phyloP scores from a whole-genome alignment of 2,329 filamentous ascomycete genomes.

The Botrytis byssoidea region DNA sequence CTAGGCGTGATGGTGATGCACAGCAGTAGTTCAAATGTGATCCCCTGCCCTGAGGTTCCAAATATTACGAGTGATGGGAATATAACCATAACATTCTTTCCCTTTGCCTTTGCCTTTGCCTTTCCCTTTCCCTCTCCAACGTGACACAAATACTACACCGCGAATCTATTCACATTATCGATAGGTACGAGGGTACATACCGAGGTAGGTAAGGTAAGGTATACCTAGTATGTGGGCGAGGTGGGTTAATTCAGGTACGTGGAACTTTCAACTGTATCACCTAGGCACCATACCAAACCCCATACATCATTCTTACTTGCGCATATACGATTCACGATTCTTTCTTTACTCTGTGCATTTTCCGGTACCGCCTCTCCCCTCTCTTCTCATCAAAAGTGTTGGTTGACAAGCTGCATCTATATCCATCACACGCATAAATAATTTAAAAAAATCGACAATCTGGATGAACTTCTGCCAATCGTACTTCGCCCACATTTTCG shows the following conservation, averaged over 20 bases:
- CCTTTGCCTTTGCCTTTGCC: too few relatives aligned
- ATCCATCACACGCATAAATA: constrained; percentile 4
- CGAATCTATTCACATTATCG: neutral
- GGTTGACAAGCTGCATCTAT: neutral
- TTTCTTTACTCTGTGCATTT: neutral
- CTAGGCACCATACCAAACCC: neutral
- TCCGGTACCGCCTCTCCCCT: neutral
- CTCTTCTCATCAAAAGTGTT: neutral
- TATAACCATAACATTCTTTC: neutral
- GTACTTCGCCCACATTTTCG: constrained; percentile 15
- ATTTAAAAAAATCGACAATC: neutral
- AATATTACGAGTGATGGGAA: neutral
- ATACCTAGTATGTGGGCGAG: neutral
- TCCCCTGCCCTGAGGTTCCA: neutral
- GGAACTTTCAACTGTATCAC: neutral
- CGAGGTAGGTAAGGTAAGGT: neutral
- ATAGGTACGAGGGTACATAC: neutral
- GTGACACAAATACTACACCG: neutral
- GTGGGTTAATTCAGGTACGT: neutral
- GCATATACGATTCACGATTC: constrained; percentile 4
- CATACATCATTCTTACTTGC: neutral
- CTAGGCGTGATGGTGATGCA: constrained; percentile 4
- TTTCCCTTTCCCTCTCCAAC: neutral
- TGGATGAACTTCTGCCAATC: constrained; percentile 17
- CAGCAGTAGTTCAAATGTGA: neutral